Percentiles rank a stretch among this genome's conserved stretches.
Evolutionary conservation across 2,329 filamentous ascomycete species (phyloP).

Genomic region (Aphanocladium album): DNA sequence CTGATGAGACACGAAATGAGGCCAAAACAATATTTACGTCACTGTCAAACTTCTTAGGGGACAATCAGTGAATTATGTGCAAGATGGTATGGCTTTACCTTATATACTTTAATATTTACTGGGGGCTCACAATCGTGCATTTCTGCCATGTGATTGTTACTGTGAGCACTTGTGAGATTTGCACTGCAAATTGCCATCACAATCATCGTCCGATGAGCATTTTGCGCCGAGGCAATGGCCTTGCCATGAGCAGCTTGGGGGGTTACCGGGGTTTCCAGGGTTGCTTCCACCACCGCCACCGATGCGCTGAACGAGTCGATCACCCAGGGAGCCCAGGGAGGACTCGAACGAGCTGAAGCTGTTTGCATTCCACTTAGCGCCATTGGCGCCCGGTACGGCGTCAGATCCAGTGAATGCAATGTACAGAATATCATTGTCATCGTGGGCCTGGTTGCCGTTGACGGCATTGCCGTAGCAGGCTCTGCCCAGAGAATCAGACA

Average conservation of each 20-base stretch:
- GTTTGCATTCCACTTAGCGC: conserved; percentile 47
- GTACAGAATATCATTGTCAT: conserved; percentile 53
- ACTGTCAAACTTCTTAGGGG: background rate
- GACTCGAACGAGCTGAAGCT: conserved; percentile 42
- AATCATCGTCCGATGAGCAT: conserved; percentile 13
- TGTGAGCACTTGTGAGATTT: background rate
- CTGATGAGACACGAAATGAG: conserved; percentile 17
- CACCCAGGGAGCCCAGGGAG: conserved; percentile 41
- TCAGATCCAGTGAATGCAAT: conserved; percentile 50
- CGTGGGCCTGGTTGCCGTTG: conserved; percentile 38
- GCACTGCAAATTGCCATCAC: conserved; percentile 8
- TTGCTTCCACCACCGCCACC: background rate
- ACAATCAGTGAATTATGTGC: background rate
- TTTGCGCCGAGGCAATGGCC: conserved; percentile 14
- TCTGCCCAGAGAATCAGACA: conserved; percentile 42
- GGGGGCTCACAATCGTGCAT: too few relatives aligned
- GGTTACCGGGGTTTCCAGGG: background rate
- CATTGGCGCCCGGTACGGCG: conserved; percentile 47
- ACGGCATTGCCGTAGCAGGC: conserved; percentile 45
- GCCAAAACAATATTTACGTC: background rate
- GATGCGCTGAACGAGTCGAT: conserved; percentile 29
- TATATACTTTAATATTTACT: background rate
- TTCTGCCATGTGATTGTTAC: background rate
- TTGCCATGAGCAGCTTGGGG: conserved; percentile 5
- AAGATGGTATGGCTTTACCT: background rate